Evolutionary conservation across 2,329 filamentous ascomycete genomes (phyloP), one percentile per base, ranked within the genome.

Genomic region (Talaromyces sp.): DNA sequence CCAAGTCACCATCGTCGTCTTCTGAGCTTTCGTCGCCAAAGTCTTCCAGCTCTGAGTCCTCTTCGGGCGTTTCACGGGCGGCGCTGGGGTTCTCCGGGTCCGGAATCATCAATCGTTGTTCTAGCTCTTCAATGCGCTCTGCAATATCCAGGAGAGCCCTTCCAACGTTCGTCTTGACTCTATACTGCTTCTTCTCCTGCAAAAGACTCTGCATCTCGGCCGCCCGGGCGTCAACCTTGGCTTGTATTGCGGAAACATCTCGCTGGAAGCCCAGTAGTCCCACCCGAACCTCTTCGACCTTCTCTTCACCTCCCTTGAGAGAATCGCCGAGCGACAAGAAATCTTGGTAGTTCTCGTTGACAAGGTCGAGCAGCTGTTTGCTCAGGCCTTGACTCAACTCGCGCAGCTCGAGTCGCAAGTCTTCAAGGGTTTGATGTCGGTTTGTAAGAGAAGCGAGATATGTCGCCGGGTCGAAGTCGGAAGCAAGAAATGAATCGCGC

Each of bases 381-480:
- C 88, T 90, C 64, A 99, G 88, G 22, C 88, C 84, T 67, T 90
- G 85, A 67, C 88, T 91, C 58, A 96, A 84, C 62, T 92, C 86
- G 52, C 93, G 88, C 17, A 99, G 82, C 71, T 99, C 96, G 5
- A 88, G 80, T 39, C 93, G 91, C 33, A 99, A 82, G 74, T 99
- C 95, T 73, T 96, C 93, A 55, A 99, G 90, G 0, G 93, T 97
- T 75, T 99, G 95, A 75, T 99, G 95, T 1, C 95, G 89, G 72
- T 95, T 88, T 22, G 87, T 86, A 1, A 96, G 83, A 1, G 90
- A 88, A 8, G 88, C 92, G 76, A 99, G 88, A 74, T 97, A 99
- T 2, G 80, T 80, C 1, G 90, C 85, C 0, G 96, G 88, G 64
- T 91, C 86, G 75, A 99, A 99, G 66, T 86, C 76, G 3, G 86